Evolutionary conservation across 1,284 basidiomycete species (phyloP).

Genomic region (Leccinum fuscescens): DNA sequence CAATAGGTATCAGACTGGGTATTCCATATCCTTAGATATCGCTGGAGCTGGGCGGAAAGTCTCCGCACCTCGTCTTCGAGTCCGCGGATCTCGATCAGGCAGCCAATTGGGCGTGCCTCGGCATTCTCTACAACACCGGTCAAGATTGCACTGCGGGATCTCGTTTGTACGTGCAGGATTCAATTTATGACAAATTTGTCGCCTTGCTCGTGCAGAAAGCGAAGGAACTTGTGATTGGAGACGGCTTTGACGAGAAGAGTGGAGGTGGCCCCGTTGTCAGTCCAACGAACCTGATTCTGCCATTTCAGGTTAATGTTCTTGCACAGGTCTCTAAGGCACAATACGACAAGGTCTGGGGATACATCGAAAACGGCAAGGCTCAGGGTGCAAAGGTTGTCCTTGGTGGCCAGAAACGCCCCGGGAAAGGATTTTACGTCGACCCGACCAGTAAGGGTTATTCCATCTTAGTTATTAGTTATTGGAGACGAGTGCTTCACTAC

Average conservation of each 20-base stretch:
- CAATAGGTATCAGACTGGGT: conserved; percentile 10
- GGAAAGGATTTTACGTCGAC: conserved; percentile 74
- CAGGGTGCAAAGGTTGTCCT: conserved; percentile 80
- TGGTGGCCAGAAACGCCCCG: conserved; percentile 73
- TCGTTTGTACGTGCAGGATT: conserved; percentile 80
- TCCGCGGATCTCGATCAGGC: conserved; percentile 85
- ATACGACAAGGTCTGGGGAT: conserved; percentile 86
- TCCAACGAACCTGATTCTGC: conserved; percentile 9
- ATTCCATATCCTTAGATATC: conserved; percentile 58
- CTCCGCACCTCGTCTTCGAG: conserved; percentile 85
- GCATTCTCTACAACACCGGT: conserved; percentile 80
- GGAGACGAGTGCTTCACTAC: conserved; percentile 6
- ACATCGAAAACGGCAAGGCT: conserved; percentile 84
- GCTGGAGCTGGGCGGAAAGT: conserved; percentile 93
- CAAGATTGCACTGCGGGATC: conserved; percentile 90
- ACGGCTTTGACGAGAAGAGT: conserved; percentile 74
- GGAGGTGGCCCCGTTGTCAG: conserved; percentile 80
- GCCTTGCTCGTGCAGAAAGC: conserved; percentile 65
- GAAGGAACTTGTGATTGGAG: conserved; percentile 71
- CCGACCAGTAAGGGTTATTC: conserved; percentile 61
- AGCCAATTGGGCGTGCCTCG: conserved; percentile 81
- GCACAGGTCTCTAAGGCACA: conserved; percentile 77
- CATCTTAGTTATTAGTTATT: conserved; percentile 2
- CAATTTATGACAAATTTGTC: conserved; percentile 83
- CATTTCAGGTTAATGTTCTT: conserved; percentile 11